These are phyloP conservation scores for Linnemannia hyalina DNA, from an alignment of 192 early-diverging fungal genomes.

Conservation along the genomic window DNA sequence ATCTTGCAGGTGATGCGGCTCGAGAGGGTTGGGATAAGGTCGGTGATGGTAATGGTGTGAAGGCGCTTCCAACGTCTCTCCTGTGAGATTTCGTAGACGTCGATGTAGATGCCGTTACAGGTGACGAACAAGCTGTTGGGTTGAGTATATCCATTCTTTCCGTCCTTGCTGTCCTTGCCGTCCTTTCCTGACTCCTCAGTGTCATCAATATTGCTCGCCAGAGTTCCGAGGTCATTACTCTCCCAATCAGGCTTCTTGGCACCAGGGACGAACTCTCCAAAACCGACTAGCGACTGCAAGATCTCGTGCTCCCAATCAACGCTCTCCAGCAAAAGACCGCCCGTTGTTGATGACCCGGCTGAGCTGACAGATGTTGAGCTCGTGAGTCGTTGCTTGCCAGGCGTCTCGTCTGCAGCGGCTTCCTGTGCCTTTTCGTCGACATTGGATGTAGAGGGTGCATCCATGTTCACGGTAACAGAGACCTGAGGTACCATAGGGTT, in stretches of 20 bases:
- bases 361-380: not conserved
- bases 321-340: slow-evolving; percentile 6
- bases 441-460: not conserved
- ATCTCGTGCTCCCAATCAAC: slow-evolving; percentile 1
- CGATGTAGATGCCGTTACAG: slow-evolving; percentile 42
- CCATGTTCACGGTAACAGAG: slow-evolving; percentile 20
- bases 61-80: slow-evolving; percentile 40
- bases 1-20: slow-evolving; percentile 54
- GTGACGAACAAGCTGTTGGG: slow-evolving; percentile 30
- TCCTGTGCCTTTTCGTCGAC: not conserved
- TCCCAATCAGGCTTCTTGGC: slow-evolving; percentile 33
- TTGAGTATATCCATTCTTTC: not conserved
- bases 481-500: slow-evolving; percentile 35
- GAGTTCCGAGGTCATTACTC: slow-evolving; percentile 36
- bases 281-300: slow-evolving; percentile 36
- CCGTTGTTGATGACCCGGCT: not conserved
- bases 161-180: slow-evolving; percentile 4
- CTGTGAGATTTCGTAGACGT: slow-evolving; percentile 33
- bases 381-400: not conserved
- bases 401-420: not conserved
- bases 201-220: not conserved
- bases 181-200: slow-evolving; percentile 6
- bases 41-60: slow-evolving; percentile 38
- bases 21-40: slow-evolving; percentile 46
- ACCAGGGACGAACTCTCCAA: slow-evolving; percentile 35